Conservation (phyloP, 2,329 filamentous ascomycete species). For the Paecilomyces variotii region DNA sequence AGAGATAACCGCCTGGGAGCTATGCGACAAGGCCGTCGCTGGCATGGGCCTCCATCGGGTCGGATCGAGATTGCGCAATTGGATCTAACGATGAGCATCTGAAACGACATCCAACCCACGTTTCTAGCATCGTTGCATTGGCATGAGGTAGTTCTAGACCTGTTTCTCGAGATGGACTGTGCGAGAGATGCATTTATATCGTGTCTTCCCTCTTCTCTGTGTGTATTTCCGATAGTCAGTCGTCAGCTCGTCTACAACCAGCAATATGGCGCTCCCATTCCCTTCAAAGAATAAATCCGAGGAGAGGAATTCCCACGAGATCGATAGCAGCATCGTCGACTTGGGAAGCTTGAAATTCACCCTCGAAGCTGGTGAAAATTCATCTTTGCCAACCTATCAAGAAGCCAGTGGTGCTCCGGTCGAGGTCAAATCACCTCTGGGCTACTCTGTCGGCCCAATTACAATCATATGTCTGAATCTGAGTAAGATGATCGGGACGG, state of each 20-base stretch:
- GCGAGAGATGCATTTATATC: background rate
- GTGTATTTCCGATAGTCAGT: background rate
- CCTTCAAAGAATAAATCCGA: background rate
- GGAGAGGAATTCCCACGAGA: background rate
- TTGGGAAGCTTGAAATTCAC: slow-evolving; percentile 33
- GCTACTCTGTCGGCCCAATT: slow-evolving; percentile 49
- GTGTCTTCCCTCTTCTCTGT: background rate
- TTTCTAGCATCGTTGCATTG: background rate
- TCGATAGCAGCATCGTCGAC: background rate
- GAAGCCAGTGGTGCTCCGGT: slow-evolving; percentile 56
- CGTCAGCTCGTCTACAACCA: background rate
- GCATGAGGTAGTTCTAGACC: background rate
- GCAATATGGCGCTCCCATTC: background rate
- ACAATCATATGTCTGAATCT: slow-evolving; percentile 55
- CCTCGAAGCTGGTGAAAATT: slow-evolving; percentile 42
- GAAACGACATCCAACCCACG: background rate
- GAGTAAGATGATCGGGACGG: slow-evolving; percentile 56
- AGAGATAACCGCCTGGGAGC: background rate
- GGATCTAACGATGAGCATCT: background rate
- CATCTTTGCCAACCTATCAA: slow-evolving; percentile 46
- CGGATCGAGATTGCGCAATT: background rate
- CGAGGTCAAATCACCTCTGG: slow-evolving; percentile 50
- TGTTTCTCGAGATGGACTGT: background rate
- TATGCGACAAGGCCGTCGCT: background rate
- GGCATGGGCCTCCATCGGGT: background rate